A percentile compares a stretch with the other conserved stretches of the same genome.
These are phyloP conservation scores for Priceomyces haplophilus DNA, from an alignment of 805 yeast genomes.

Conservation along the genomic window DNA sequence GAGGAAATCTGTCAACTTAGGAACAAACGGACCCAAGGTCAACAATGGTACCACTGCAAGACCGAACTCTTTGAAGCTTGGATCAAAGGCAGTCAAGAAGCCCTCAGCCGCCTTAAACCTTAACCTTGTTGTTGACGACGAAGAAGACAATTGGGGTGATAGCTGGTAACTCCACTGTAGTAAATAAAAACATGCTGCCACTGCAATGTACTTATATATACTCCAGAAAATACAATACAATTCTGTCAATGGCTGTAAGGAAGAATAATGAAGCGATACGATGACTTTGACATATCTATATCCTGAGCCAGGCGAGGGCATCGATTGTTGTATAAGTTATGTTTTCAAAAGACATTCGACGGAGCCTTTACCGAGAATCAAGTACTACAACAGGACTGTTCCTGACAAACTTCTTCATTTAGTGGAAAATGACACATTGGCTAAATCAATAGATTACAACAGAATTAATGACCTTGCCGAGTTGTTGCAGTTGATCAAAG, in stretches of 20 bases:
- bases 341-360: neutral
- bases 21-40: neutral
- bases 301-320: conserved; percentile 1
- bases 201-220: neutral
- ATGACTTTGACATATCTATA: conserved; percentile 1
- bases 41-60: conserved; percentile 10
- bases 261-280: neutral
- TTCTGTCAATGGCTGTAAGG: neutral
- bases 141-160: conserved; percentile 31
- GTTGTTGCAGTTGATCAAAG: conserved; percentile 1
- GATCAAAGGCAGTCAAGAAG: conserved; percentile 14
- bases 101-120: conserved; percentile 24
- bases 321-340: conserved; percentile 2
- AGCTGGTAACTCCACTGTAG: conserved; percentile 18
- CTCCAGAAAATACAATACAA: neutral
- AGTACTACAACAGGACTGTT: conserved; percentile 9
- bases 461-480: conserved; percentile 8
- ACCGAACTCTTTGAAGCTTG: conserved; percentile 20
- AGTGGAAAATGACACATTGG: conserved; percentile 1
- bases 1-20: neutral
- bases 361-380: neutral
- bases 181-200: neutral
- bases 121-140: conserved; percentile 24
- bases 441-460: conserved; percentile 10
- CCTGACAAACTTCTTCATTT: conserved; percentile 7